Percentiles rank a stretch among this genome's conserved stretches.
Evolutionary conservation across 108 stramenopile genomes (phyloP).

Genomic region (Epithemia pelagica): DNA sequence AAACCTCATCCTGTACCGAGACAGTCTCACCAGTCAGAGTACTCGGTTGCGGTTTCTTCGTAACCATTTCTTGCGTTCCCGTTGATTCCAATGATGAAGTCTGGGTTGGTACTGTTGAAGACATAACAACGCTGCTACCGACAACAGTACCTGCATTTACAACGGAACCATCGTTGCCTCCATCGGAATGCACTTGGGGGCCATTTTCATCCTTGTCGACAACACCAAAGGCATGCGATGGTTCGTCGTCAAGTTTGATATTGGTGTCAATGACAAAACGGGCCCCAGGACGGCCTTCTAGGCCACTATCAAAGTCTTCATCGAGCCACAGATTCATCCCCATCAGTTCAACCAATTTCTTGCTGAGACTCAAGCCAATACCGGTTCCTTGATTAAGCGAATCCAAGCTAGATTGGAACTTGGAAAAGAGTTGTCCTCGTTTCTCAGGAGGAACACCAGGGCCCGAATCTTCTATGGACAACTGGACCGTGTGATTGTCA

Average conservation of each 20-base stretch:
- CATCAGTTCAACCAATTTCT: conserved; percentile 42
- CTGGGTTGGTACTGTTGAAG: background rate
- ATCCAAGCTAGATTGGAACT: conserved; percentile 35
- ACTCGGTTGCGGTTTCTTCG: background rate
- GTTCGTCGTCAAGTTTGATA: background rate
- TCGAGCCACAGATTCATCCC: conserved; percentile 39
- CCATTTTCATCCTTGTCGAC: background rate
- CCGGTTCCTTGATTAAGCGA: conserved; percentile 33
- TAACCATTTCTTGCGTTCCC: conserved; percentile 7
- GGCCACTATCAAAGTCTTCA: conserved; percentile 35
- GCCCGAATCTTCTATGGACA: conserved; percentile 29
- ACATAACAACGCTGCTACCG: background rate
- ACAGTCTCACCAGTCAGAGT: too few relatives aligned
- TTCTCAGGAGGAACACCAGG: conserved; percentile 33
- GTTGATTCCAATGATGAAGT: background rate
- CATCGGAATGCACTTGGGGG: background rate
- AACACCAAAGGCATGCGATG: too few relatives aligned
- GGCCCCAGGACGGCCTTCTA: conserved; percentile 32
- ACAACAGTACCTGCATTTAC: background rate
- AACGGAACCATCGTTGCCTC: background rate
- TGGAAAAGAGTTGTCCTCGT: conserved; percentile 16
- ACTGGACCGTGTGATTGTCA: conserved; percentile 11
- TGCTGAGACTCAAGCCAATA: conserved; percentile 44
- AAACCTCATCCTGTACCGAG: background rate
- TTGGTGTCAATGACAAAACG: conserved; percentile 23